Evolutionary conservation across 768 basidiomycete genomes (phyloP).

Genomic region (Podaxis sp.): DNA sequence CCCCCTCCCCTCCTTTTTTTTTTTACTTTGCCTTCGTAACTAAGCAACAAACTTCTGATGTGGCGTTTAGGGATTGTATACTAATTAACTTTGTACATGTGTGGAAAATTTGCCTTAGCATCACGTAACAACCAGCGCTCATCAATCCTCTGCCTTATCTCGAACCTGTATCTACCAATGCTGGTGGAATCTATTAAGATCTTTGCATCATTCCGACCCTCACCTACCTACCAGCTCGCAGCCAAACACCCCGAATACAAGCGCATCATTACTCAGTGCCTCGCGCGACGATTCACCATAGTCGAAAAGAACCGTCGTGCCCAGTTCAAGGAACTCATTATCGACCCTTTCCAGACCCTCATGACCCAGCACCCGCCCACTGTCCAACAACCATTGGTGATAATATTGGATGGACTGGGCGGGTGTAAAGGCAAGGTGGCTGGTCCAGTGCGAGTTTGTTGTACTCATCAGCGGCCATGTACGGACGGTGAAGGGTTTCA

Average conservation of each 20-base stretch:
- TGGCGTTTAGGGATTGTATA: too few relatives aligned
- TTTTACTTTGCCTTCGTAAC: too few relatives aligned
- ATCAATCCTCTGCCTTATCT: too few relatives aligned
- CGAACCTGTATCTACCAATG: neutral
- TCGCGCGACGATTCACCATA: neutral
- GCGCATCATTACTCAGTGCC: neutral
- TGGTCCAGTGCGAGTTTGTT: neutral
- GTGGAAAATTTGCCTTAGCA: too few relatives aligned
- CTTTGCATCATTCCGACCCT: neutral
- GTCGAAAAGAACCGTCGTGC: neutral
- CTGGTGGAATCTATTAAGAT: neutral
- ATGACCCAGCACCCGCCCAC: neutral
- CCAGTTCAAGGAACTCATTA: neutral
- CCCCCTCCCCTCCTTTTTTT: too few relatives aligned
- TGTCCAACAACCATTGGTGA: neutral
- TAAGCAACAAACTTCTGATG: too few relatives aligned
- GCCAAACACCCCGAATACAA: neutral
- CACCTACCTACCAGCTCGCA: neutral
- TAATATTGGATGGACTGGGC: neutral
- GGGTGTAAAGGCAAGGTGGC: neutral
- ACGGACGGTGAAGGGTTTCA: neutral
- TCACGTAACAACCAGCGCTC: too few relatives aligned
- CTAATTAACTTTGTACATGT: too few relatives aligned
- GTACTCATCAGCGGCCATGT: neutral
- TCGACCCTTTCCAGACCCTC: conserved; percentile 8